Conservation (phyloP, 2,329 filamentous ascomycete species). For the Metarhizium robertsii region DNA sequence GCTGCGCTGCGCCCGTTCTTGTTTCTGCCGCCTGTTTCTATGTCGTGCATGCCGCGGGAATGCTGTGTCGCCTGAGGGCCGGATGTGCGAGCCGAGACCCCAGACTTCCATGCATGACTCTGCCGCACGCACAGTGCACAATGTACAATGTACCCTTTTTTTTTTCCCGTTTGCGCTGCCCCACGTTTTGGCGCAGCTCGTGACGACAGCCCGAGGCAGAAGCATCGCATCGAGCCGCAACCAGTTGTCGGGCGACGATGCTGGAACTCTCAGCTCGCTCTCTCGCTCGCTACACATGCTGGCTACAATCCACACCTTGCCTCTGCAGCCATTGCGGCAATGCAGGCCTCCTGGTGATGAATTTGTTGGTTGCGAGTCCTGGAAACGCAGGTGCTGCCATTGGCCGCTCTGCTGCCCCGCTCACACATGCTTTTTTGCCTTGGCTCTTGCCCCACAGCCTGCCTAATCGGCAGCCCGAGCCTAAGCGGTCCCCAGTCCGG, state of each 20-base stretch:
- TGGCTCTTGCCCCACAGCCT: background rate
- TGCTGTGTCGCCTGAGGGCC: background rate
- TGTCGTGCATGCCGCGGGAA: background rate
- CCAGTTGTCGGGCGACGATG: too few relatives aligned
- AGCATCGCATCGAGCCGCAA: background rate
- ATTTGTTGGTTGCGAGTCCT: background rate
- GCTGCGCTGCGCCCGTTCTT: conserved; percentile 2
- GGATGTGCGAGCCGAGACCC: background rate
- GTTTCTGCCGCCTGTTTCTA: conserved; percentile 7
- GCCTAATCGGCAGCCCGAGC: conserved; percentile 8
- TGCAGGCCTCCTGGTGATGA: background rate
- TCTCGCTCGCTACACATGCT: too few relatives aligned
- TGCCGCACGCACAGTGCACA: background rate
- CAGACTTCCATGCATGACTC: background rate
- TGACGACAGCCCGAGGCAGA: background rate
- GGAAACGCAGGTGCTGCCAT: background rate
- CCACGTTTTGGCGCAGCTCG: background rate
- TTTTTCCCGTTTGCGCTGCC: background rate
- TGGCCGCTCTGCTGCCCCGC: background rate
- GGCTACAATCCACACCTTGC: background rate
- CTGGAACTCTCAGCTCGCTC: too few relatives aligned
- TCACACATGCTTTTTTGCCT: conserved; percentile 2
- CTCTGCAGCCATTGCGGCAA: background rate
- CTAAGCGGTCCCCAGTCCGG: conserved; percentile 5
- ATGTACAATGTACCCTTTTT: background rate